Evolutionary conservation across 2,329 filamentous ascomycete genomes (phyloP).

Genomic region (Fusarium sacchari): DNA sequence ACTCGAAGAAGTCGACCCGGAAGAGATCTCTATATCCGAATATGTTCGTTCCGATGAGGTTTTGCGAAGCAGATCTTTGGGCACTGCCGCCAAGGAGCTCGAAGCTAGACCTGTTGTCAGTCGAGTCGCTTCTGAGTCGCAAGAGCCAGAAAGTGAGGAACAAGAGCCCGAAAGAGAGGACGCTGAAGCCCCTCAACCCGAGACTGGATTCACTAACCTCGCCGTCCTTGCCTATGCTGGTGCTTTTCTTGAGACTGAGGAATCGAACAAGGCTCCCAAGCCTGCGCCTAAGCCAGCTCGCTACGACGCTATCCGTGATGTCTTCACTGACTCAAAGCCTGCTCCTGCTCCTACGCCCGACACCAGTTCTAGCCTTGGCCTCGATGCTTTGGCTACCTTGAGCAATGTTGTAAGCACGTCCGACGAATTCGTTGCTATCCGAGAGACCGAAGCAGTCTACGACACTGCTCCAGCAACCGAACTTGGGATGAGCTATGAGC

Average conservation of each 20-base stretch:
- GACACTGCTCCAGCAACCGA: slow-evolving; percentile 1
- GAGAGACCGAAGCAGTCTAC: slow-evolving; percentile 3
- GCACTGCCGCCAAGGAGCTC: slow-evolving; percentile 49
- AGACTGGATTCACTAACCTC: slow-evolving; percentile 44
- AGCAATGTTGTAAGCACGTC: slow-evolving; percentile 47
- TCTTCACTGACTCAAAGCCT: slow-evolving; percentile 53
- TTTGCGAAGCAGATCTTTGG: slow-evolving; percentile 49
- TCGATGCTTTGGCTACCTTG: slow-evolving; percentile 50
- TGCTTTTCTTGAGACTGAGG: slow-evolving; percentile 46
- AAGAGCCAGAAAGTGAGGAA: slow-evolving; percentile 40
- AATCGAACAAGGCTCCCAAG: slow-evolving; percentile 39
- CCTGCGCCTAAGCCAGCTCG: slow-evolving; percentile 47
- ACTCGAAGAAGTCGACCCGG: slow-evolving; percentile 44
- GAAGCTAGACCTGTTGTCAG: slow-evolving; percentile 44
- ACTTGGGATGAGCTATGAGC: slow-evolving; percentile 15
- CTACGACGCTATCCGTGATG: slow-evolving; percentile 54
- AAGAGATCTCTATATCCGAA: slow-evolving; percentile 49
- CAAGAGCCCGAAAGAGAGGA: slow-evolving; percentile 39
- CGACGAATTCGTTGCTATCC: slow-evolving; percentile 26
- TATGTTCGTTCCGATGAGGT: slow-evolving; percentile 49
- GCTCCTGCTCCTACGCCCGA: slow-evolving; percentile 41
- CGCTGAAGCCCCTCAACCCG: slow-evolving; percentile 36
- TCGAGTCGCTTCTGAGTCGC: slow-evolving; percentile 42
- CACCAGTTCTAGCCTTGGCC: slow-evolving; percentile 37
- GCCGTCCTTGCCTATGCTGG: slow-evolving; percentile 47